phyloP scores from a whole-genome alignment of 352 stramenopile species.

The Globisporangium cystogenes region DNA sequence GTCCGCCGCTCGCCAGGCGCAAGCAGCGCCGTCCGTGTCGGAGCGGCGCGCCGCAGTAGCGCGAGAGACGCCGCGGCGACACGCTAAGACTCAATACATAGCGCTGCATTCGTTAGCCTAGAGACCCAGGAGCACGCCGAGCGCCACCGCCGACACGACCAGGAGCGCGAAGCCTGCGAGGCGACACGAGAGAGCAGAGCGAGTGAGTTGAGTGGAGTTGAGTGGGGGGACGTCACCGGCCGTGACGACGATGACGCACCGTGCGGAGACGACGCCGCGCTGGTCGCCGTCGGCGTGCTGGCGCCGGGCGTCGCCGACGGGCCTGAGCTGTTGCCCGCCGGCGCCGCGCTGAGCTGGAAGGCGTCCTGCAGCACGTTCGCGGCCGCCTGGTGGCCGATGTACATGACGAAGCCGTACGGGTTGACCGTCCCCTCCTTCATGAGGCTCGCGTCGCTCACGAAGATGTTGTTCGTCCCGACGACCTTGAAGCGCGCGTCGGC shows the following conservation, averaged over 20 bases:
- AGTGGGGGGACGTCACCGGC: too few species aligned
- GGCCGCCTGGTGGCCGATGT: slow-evolving; percentile 49
- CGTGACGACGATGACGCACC: too few species aligned
- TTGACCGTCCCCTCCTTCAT: slow-evolving; percentile 66
- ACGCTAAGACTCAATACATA: background rate
- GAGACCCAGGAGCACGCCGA: background rate
- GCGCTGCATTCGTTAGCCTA: too few species aligned
- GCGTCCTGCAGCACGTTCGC: slow-evolving; percentile 25
- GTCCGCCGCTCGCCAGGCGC: slow-evolving; percentile 10
- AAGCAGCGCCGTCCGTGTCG: slow-evolving; percentile 10
- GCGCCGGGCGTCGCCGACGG: background rate
- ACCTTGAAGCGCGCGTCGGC: slow-evolving; percentile 55
- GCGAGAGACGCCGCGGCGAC: too few species aligned
- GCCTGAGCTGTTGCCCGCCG: background rate
- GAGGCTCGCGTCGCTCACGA: slow-evolving; percentile 50
- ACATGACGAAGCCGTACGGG: slow-evolving; percentile 75
- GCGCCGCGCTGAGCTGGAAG: slow-evolving; percentile 14
- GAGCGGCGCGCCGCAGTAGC: too few species aligned
- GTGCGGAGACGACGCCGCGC: too few species aligned
- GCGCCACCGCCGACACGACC: background rate
- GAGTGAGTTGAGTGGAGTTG: too few species aligned
- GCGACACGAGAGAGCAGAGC: too few species aligned
- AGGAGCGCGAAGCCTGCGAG: too few species aligned
- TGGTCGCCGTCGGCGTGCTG: too few species aligned
- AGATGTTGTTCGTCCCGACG: slow-evolving; percentile 63